phyloP scores from a whole-genome alignment of 2,329 filamentous ascomycete species.

The Achaetomium macrosporum region DNA sequence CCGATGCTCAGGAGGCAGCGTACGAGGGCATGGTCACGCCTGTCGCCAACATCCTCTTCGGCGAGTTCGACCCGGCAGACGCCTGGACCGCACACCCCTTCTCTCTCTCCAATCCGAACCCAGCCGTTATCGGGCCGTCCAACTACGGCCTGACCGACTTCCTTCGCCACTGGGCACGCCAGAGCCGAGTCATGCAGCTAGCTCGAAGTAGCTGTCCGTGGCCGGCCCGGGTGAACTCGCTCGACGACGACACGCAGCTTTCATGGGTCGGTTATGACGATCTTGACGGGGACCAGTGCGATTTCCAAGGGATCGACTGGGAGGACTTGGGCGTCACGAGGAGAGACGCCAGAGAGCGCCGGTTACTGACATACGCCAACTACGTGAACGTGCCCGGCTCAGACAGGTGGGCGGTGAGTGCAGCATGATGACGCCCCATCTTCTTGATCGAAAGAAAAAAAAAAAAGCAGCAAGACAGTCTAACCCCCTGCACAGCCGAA shows the following conservation, averaged over 20 bases:
- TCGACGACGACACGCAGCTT: constrained; percentile 19
- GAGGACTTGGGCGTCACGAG: constrained; percentile 45
- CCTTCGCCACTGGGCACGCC: constrained; percentile 43
- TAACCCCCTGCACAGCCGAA: constrained; percentile 16
- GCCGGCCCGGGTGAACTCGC: constrained; percentile 29
- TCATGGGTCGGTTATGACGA: constrained; percentile 36
- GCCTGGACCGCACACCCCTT: constrained; percentile 26
- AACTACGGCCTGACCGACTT: constrained; percentile 48
- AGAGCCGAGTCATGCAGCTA: constrained; percentile 26
- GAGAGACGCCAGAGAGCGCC: constrained; percentile 41
- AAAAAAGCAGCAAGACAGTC: background rate
- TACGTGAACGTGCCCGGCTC: constrained; percentile 49
- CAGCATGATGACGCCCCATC: background rate
- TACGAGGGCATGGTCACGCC: background rate
- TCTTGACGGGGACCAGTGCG: constrained; percentile 49
- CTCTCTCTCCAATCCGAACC: constrained; percentile 30
- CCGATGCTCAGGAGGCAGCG: constrained; percentile 4
- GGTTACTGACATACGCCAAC: constrained; percentile 48
- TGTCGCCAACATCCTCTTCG: background rate
- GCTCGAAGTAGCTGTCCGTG: constrained; percentile 29
- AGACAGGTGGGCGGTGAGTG: constrained; percentile 44
- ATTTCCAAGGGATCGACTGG: constrained; percentile 59
- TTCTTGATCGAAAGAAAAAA: no score
- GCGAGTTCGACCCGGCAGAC: background rate
- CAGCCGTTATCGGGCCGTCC: constrained; percentile 38